These are phyloP conservation scores for Ambrosia artemisiifolia DNA, from an alignment of 129 eudicot species.

Conservation along the genomic window DNA sequence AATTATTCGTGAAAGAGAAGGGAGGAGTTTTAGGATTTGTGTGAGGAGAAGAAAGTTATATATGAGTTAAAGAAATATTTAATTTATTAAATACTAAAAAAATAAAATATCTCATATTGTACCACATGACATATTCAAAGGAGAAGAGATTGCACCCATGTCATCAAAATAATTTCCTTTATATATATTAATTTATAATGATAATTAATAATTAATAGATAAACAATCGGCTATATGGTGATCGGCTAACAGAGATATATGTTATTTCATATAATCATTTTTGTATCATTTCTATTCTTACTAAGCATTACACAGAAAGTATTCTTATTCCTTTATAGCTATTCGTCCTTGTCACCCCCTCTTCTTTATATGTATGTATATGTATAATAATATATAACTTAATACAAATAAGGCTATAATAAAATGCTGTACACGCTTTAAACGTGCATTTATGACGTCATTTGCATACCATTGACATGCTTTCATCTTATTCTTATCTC, in stretches of 20 bases:
- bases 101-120: no score
- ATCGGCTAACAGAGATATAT: neutral
- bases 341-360: neutral
- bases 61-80: no score
- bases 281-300: neutral
- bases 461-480: constrained; percentile 14
- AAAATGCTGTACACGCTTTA: constrained; percentile 4
- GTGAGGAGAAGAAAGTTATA: no score
- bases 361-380: neutral
- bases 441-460: neutral
- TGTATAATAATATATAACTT: neutral
- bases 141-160: no score
- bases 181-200: no score
- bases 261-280: neutral
- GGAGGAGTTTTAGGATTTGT: no score
- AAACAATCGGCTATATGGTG: no score
- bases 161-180: no score
- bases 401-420: constrained; percentile 4
- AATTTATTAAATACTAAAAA: no score
- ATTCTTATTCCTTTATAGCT: constrained; percentile 24
- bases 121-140: no score
- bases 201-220: no score
- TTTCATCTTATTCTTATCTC: constrained; percentile 13
- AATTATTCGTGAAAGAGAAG: no score
- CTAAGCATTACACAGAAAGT: neutral